Conservation (phyloP, 345 rosid genomes). For the Isatis tinctoria region DNA sequence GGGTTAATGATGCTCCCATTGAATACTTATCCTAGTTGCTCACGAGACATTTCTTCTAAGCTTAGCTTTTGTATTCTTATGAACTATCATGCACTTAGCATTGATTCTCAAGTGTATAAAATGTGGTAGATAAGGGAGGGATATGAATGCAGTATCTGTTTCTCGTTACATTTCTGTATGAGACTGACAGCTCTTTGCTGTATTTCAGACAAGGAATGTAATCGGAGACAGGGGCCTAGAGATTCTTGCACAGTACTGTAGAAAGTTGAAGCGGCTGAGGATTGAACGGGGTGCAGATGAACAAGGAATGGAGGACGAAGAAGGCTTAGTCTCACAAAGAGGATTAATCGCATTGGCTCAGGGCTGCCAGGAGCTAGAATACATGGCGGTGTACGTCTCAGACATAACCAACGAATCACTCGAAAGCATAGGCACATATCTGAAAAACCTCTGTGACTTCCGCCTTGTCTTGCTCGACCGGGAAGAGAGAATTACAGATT, state of each 20-base stretch:
- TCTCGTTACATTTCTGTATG: neutral
- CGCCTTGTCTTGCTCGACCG: conserved; percentile 84
- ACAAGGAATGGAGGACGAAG: conserved; percentile 82
- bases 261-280: conserved; percentile 76
- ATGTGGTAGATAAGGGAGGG: neutral
- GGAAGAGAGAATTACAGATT: conserved; percentile 66
- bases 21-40: neutral
- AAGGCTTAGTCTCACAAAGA: conserved; percentile 78
- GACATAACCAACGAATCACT: conserved; percentile 79
- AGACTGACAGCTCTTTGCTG: conserved; percentile 16
- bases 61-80: neutral
- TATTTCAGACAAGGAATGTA: conserved; percentile 83
- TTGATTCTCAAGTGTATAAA: neutral
- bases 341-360: conserved; percentile 81
- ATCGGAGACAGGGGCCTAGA: conserved; percentile 93
- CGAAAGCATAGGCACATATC: conserved; percentile 54
- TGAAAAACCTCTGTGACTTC: conserved; percentile 74
- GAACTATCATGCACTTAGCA: neutral
- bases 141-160: neutral
- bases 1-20: neutral
- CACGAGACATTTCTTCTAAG: neutral
- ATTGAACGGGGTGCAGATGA: conserved; percentile 94
- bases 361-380: conserved; percentile 76
- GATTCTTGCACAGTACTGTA: conserved; percentile 70
- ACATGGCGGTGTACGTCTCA: conserved; percentile 83